Evolutionary conservation across 73 alveolate species (phyloP).

Genomic region (Tetrahymena malaccensis): DNA sequence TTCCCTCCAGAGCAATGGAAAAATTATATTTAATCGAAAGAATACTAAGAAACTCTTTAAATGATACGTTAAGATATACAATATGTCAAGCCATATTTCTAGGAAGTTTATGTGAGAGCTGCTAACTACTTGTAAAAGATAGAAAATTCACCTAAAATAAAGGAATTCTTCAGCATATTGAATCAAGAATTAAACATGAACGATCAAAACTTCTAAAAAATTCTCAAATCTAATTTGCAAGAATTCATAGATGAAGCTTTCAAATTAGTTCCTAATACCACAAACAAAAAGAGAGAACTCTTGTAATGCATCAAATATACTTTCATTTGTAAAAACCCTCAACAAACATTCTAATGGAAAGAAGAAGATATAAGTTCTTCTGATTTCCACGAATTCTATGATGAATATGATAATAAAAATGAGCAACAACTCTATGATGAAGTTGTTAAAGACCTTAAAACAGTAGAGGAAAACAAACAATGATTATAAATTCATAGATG

Average conservation of each 20-base stretch:
- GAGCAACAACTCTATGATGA: background rate
- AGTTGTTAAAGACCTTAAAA: background rate
- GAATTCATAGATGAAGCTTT: background rate
- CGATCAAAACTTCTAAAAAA: background rate
- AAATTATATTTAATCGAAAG: background rate
- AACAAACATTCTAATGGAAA: background rate
- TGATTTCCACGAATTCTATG: background rate
- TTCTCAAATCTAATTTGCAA: background rate
- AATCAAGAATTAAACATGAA: background rate
- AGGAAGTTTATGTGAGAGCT: background rate
- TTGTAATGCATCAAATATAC: background rate
- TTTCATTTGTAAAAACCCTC: background rate
- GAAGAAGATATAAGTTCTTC: background rate
- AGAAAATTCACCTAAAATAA: background rate
- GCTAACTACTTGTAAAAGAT: background rate
- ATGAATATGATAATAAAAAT: background rate
- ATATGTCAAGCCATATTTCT: background rate
- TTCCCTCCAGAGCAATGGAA: background rate
- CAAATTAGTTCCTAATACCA: background rate
- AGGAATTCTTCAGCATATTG: background rate
- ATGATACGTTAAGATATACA: background rate
- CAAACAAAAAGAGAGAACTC: background rate
- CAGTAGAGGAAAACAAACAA: background rate
- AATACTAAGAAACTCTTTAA: background rate
- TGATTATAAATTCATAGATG: background rate